Conservation (phyloP, 2,329 filamentous ascomycete species). For the Colletotrichum sansevieriae region DNA sequence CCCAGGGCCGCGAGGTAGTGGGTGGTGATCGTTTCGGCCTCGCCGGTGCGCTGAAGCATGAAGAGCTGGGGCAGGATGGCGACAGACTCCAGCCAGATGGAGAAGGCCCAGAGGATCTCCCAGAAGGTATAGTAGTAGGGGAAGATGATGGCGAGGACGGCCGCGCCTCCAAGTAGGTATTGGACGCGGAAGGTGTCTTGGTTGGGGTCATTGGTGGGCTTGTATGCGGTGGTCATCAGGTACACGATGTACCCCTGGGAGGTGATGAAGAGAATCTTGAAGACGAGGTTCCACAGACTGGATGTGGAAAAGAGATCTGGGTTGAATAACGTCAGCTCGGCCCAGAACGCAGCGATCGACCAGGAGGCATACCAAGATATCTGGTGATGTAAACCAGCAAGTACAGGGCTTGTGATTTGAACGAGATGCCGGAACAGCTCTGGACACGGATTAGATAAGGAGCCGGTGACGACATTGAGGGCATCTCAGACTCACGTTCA, state of each 20-base stretch:
- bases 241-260: constrained; percentile 96
- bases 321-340: constrained; percentile 33
- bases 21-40: constrained; percentile 99
- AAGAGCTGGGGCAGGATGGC: constrained; percentile 98
- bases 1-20: constrained; percentile 97
- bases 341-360: too few relatives aligned
- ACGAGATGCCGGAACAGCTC: constrained; percentile 98
- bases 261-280: constrained; percentile 95
- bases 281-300: constrained; percentile 91
- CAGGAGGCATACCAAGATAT: constrained; percentile 77
- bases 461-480: constrained; percentile 10
- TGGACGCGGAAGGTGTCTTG: constrained; percentile 97
- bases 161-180: constrained; percentile 88
- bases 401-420: constrained; percentile 98
- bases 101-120: constrained; percentile 97
- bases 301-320: constrained; percentile 87
- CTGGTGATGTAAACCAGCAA: constrained; percentile 93
- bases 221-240: constrained; percentile 97
- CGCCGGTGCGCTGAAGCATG: constrained; percentile 96
- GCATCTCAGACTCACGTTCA: constrained; percentile 74
- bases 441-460: constrained; percentile 54
- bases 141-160: constrained; percentile 82
- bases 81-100: constrained; percentile 97
- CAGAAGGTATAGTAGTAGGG: constrained; percentile 85
- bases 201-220: constrained; percentile 96